These are phyloP conservation scores for Ambrosiella beaveri DNA, from an alignment of 2,329 filamentous ascomycete genomes.

Conservation along the genomic window DNA sequence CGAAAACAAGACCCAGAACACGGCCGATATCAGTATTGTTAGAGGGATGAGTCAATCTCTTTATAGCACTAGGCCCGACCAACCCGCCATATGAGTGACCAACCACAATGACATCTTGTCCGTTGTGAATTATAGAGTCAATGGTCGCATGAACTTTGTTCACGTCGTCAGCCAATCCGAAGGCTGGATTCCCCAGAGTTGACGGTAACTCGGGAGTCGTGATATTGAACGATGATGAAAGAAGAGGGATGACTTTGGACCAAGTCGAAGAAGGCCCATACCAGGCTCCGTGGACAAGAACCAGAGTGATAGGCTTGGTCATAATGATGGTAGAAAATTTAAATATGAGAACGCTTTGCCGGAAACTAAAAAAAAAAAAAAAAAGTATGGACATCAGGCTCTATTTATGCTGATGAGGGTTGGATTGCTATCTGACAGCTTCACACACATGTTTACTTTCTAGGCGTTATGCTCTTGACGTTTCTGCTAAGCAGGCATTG, in stretches of 20 bases:
- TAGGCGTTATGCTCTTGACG: no score
- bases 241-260: neutral
- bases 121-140: neutral
- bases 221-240: neutral
- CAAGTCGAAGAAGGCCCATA: neutral
- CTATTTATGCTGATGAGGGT: no score
- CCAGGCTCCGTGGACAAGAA: neutral
- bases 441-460: no score
- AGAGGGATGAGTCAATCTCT: neutral
- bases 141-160: neutral
- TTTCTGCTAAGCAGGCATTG: no score
- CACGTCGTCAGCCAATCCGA: neutral
- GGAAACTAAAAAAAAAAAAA: no score
- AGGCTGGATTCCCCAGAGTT: no score
- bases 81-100: neutral
- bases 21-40: neutral
- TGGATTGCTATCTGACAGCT: no score
- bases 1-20: neutral
- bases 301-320: neutral
- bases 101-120: neutral
- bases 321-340: neutral
- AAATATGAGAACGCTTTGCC: no score
- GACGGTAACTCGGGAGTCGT: no score
- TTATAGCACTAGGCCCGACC: neutral
- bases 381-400: no score